Base-by-base conservation (phyloP, 495 filamentous ascomycete species). In the Annulohypoxylon stygium region DNA sequence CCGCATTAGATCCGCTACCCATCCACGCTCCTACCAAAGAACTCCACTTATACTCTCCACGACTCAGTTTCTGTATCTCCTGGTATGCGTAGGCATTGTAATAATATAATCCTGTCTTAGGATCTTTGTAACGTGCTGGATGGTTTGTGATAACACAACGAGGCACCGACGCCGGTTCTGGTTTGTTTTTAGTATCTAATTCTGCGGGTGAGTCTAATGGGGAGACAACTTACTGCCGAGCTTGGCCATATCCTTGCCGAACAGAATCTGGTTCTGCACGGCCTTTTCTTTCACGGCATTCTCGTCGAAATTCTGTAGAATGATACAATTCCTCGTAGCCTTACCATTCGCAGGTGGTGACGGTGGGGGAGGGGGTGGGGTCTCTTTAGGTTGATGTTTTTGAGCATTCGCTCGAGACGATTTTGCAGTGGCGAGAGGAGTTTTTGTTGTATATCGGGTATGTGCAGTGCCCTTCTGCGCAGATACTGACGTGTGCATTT, bases 61-160 rank as follows among this genome's bases (percentile, higher is more conserved):
- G 84, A 59, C 87, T 83, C 36, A 95, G 88, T 65, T 83, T 85
- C 76, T 89, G 88, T 23, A 93, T 90, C 81, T 94, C 88, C 61
- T 86, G 86, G 79, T 92, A 96, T 7, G 93, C 93, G 67, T 90
- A 90, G 23, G 88, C 81, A 74, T 92, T 93, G 41, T 87, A 86
- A 79, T 93, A 97, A 9, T 91, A 88, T 23, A 97, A 85, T 0
- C 90, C 90, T 0, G 93, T 97, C 69, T 85, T 86, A 0, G 92
- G 91, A 74, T 97, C 93, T 39, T 89, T 85, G 78, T 93, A 96
- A 50, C 86, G 88, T 20, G 93, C 93, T 45, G 91, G 90, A 55
- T 92, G 88, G 71, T 90, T 89, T 8, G 93, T 96, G 79, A 97
- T 95, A 61, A 90, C 89, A 78, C 93, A 97, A 55, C 90, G 84